Base-by-base conservation (phyloP, 108 stramenopile species). In the Thalassiosira profunda region DNA sequence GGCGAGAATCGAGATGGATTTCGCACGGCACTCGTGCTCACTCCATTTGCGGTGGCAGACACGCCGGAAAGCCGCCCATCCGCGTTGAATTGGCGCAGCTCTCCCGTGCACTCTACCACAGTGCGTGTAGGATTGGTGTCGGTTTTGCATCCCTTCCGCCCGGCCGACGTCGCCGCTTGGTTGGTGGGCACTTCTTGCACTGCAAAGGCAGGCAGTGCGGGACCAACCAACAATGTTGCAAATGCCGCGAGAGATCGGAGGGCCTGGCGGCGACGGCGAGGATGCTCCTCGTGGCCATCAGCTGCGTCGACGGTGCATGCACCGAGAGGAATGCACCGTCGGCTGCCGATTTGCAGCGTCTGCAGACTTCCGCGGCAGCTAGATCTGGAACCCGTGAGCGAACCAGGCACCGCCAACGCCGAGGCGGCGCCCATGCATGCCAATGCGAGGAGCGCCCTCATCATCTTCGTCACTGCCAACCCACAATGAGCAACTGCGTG, bases 41-140 rank as follows among this genome's bases (percentile, higher is more conserved):
- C 89, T 31, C 92, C 92, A 68, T 93, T 93, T 33, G 84, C 88
- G 0, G 88, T 89, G 11, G 92, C 92, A 0, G 92, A 76, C 4
- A 93, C 75, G 29, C 67, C 69, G 10, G 89, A 91, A 7, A 93
- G 64, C 23, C 92, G 67, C 25, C 87, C 87, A 60, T 76, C 72
- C 20, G 41, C 20, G 34, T 72, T 78, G 42, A 31, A 63, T 9
- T 51, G 28, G 20, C 67, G 67, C 3, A 86, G 31, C 35, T 93
- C 89, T 17, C 89, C 89, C 0, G 38, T 47, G 55, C 92, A 93
- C 8, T 86, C 83, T 2, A 93, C 92, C 14, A 87, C 47, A 3
- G 92, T 93, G 18, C 82, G 72, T 1, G 85, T 75, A 2, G 92
- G 92, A 67, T 86, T 86, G 26, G 87, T 79, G 15, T 76, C 73